Conservation (phyloP, 352 stramenopile genomes). For the Pythium angustatum region DNA sequence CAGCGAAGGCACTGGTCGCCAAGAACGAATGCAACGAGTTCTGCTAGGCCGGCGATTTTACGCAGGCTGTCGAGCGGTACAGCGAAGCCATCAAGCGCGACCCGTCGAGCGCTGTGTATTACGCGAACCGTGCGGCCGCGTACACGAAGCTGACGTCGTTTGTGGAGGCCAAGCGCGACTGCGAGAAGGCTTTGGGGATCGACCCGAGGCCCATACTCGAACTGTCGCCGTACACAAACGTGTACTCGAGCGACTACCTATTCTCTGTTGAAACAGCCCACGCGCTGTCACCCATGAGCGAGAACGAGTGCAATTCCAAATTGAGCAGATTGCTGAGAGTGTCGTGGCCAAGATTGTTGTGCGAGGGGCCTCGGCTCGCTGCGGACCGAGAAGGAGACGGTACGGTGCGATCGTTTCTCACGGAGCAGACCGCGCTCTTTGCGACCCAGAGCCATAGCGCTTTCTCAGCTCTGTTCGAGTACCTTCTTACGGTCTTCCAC, state of each 20-base stretch:
- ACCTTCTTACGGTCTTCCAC: slow-evolving; percentile 79
- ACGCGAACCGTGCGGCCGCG: slow-evolving; percentile 97
- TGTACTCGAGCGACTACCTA: slow-evolving; percentile 80
- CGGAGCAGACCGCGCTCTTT: slow-evolving; percentile 47
- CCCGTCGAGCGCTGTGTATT: slow-evolving; percentile 97
- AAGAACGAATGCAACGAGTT: slow-evolving; percentile 99
- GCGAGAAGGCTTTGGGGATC: slow-evolving; percentile 98
- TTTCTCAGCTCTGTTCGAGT: slow-evolving; percentile 64
- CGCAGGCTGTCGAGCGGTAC: slow-evolving; percentile 92
- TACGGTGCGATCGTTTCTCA: no score
- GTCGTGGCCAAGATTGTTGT: slow-evolving; percentile 38
- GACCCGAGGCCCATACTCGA: slow-evolving; percentile 93
- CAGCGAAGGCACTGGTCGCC: slow-evolving; percentile 95
- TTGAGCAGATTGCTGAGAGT: slow-evolving; percentile 50
- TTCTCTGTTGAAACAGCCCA: slow-evolving; percentile 75
- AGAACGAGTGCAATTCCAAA: slow-evolving; percentile 51
- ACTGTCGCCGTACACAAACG: slow-evolving; percentile 74
- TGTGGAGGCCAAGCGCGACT: slow-evolving; percentile 90
- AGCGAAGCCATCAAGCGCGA: slow-evolving; percentile 99
- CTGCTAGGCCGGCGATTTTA: slow-evolving; percentile 96
- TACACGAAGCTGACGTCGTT: slow-evolving; percentile 98
- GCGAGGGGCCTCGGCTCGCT: no score
- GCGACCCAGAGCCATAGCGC: slow-evolving; percentile 51
- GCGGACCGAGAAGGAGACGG: no score
- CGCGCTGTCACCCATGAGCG: slow-evolving; percentile 62